A percentile compares a stretch with the other conserved stretches of the same genome.
Evolutionary conservation across 305 asterid genomes (phyloP).

Genomic region (Fraxinus floribunda): DNA sequence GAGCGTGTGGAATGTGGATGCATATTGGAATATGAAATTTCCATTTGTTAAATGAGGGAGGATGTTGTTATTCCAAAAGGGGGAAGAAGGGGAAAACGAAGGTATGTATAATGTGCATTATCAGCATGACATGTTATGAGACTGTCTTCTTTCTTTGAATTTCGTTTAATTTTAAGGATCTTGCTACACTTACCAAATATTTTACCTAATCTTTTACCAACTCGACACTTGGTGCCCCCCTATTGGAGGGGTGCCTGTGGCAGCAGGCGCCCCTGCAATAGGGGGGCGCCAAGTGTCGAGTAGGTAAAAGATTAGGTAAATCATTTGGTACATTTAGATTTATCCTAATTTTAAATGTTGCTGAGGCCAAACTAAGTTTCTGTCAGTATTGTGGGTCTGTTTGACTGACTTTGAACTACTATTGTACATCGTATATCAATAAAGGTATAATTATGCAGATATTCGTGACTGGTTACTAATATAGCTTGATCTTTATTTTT

Average conservation of each 20-base stretch:
- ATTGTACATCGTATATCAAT: not conserved
- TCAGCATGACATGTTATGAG: not conserved
- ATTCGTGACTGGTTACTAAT: not conserved
- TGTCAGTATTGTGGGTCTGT: not conserved
- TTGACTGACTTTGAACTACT: not conserved
- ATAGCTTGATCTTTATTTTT: not conserved
- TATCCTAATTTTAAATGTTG: not conserved
- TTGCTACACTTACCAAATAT: too few species aligned
- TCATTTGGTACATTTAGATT: too few species aligned
- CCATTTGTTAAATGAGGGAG: not conserved
- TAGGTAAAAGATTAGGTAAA: too few species aligned
- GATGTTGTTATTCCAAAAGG: not conserved
- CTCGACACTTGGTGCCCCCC: too few species aligned
- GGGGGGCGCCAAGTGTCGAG: too few species aligned
- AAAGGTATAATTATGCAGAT: constrained; percentile 8
- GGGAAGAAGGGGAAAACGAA: not conserved
- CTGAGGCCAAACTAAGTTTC: constrained; percentile 5
- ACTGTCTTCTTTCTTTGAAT: not conserved
- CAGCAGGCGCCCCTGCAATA: too few species aligned
- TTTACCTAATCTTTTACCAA: too few species aligned
- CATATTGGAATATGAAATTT: not conserved
- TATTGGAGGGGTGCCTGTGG: too few species aligned
- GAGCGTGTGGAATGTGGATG: not conserved
- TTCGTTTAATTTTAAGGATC: not conserved
- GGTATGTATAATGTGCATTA: not conserved